These are phyloP conservation scores for Metarhizium robertsii DNA, from an alignment of 2,329 filamentous ascomycete genomes.

Conservation along the genomic window DNA sequence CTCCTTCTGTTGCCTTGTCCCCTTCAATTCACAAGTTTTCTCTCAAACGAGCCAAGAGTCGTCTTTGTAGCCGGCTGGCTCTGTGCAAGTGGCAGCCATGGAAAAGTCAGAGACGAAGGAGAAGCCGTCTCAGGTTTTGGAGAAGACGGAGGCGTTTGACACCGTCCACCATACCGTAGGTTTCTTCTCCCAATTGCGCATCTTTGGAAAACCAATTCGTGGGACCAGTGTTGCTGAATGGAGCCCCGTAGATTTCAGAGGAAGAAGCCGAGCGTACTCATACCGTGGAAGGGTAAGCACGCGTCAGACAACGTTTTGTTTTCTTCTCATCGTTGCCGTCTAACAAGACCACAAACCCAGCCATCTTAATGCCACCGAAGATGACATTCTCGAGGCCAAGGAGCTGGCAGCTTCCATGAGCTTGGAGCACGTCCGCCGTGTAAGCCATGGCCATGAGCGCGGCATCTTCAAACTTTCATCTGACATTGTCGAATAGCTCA, in stretches of 20 bases:
- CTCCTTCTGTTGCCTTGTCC: too few species aligned
- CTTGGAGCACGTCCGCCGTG: slow-evolving; percentile 23
- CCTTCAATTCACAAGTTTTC: too few species aligned
- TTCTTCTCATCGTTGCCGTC: background rate
- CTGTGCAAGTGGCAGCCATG: background rate
- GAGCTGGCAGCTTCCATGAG: slow-evolving; percentile 24
- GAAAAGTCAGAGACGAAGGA: slow-evolving; percentile 1
- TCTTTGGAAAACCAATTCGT: background rate
- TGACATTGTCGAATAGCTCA: slow-evolving; percentile 15
- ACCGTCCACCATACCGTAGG: background rate
- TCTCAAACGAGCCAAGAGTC: too few species aligned
- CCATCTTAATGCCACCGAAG: slow-evolving; percentile 28
- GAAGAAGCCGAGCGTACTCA: background rate
- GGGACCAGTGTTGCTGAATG: background rate
- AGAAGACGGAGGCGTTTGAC: background rate
- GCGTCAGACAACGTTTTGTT: background rate
- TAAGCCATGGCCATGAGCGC: slow-evolving; percentile 6
- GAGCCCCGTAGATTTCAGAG: background rate
- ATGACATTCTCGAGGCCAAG: slow-evolving; percentile 34
- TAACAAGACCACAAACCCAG: background rate
- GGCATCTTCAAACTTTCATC: background rate
- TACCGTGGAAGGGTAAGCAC: slow-evolving; percentile 1
- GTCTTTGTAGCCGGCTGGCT: background rate
- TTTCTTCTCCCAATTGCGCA: background rate
- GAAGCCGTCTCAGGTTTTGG: background rate